These are phyloP conservation scores for Ceratorhiza oryzae-sativae DNA, from an alignment of 1,284 basidiomycete genomes.

Conservation along the genomic window DNA sequence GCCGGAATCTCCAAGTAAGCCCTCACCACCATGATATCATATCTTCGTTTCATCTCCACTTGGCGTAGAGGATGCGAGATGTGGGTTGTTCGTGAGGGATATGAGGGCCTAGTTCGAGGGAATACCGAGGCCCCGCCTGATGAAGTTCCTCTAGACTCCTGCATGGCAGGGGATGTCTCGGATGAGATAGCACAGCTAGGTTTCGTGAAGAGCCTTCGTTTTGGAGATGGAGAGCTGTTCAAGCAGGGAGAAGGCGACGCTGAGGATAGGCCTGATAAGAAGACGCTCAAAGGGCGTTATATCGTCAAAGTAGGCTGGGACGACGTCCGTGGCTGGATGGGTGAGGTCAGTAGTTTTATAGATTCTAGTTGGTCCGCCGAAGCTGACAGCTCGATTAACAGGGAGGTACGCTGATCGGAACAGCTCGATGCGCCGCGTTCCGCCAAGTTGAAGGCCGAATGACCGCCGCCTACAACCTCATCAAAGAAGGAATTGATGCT, in stretches of 20 bases:
- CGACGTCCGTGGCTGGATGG: slow-evolving; percentile 95
- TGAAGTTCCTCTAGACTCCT: slow-evolving; percentile 40
- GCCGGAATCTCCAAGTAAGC: slow-evolving; percentile 82
- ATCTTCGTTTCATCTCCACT: too few relatives aligned
- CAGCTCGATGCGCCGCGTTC: slow-evolving; percentile 89
- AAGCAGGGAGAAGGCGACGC: slow-evolving; percentile 89
- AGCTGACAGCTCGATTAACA: slow-evolving; percentile 48
- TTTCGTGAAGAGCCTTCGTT: slow-evolving; percentile 74
- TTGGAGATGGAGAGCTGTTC: slow-evolving; percentile 89
- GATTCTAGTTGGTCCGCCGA: too few relatives aligned
- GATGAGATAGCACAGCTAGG: slow-evolving; percentile 45
- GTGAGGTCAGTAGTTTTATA: slow-evolving; percentile 65
- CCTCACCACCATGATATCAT: too few relatives aligned
- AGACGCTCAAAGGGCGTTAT: slow-evolving; percentile 86
- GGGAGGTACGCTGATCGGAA: slow-evolving; percentile 97
- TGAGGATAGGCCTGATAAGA: slow-evolving; percentile 59
- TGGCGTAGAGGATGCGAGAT: slow-evolving; percentile 90
- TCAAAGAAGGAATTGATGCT: slow-evolving; percentile 96
- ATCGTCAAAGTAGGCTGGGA: slow-evolving; percentile 99
- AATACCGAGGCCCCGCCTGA: slow-evolving; percentile 52
- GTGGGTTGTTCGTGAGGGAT: slow-evolving; percentile 95
- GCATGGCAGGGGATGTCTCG: slow-evolving; percentile 33
- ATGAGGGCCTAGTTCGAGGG: slow-evolving; percentile 84
- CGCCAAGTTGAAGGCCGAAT: slow-evolving; percentile 86
- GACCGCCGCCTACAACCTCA: slow-evolving; percentile 87